phyloP scores from a whole-genome alignment of 2,329 filamentous ascomycete species.

The Ascochyta rabiei region DNA sequence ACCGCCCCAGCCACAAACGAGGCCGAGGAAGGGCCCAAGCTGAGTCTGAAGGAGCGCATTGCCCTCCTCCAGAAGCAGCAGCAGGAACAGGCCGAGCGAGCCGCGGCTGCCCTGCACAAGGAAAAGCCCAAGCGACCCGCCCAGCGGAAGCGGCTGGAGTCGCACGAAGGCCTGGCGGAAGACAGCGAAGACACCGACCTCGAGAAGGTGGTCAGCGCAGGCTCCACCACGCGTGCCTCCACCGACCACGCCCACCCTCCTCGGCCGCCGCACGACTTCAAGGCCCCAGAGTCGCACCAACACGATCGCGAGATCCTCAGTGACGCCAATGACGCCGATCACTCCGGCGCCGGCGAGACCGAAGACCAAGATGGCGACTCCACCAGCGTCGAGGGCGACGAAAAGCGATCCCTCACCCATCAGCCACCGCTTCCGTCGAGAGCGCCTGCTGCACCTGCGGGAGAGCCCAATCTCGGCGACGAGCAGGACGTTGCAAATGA shows the following conservation, averaged over 20 bases:
- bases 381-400: conserved; percentile 76
- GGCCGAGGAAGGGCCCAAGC: conserved; percentile 81
- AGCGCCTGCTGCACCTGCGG: conserved; percentile 49
- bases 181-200: conserved; percentile 46
- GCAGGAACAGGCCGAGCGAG: conserved; percentile 81
- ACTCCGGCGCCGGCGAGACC: conserved; percentile 66
- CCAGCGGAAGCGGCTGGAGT: conserved; percentile 67
- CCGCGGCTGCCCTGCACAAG: conserved; percentile 79
- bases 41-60: conserved; percentile 93
- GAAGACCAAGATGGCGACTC: conserved; percentile 67
- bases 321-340: conserved; percentile 69
- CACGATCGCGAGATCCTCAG: conserved; percentile 61
- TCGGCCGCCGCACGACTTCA: conserved; percentile 46
- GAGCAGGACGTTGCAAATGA: conserved; percentile 59
- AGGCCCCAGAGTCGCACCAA: conserved; percentile 47
- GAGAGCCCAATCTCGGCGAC: conserved; percentile 55
- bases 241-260: conserved; percentile 49
- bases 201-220: conserved; percentile 46
- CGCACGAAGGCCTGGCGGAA: conserved; percentile 42
- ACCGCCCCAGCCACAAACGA: conserved; percentile 51
- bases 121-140: conserved; percentile 81
- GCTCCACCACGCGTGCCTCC: conserved; percentile 46
- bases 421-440: conserved; percentile 24
- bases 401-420: conserved; percentile 57
- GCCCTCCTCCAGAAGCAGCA: conserved; percentile 93